Percentiles rank a stretch among this genome's conserved stretches.
These are phyloP conservation scores for Ceratobasidium sp. DNA, from an alignment of 1,284 basidiomycete genomes.

Conservation along the genomic window DNA sequence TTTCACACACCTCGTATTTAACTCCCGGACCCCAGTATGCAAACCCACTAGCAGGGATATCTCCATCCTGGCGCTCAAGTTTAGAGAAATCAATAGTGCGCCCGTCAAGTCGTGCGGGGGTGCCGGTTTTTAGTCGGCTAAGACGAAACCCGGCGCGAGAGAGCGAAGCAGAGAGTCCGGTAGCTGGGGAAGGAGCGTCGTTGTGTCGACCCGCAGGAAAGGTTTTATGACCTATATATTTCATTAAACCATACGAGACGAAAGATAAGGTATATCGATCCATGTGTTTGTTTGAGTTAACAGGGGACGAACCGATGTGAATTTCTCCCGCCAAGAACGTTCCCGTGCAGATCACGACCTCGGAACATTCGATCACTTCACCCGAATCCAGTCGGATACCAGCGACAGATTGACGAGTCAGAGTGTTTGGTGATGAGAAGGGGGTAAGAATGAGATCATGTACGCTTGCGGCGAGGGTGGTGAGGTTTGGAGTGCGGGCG, in stretches of 20 bases:
- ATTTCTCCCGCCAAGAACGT: constrained; percentile 92
- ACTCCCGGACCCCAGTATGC: constrained; percentile 57
- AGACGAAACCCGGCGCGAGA: constrained; percentile 82
- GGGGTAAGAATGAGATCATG: constrained; percentile 80
- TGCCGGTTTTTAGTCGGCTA: constrained; percentile 89
- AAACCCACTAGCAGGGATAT: constrained; percentile 72
- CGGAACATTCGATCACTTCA: constrained; percentile 80
- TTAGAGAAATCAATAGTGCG: constrained; percentile 76
- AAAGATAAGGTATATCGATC: background rate
- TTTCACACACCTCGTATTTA: constrained; percentile 19
- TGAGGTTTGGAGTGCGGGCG: constrained; percentile 74
- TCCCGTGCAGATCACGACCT: constrained; percentile 89
- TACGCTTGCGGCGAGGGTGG: constrained; percentile 79
- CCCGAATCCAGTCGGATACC: constrained; percentile 83
- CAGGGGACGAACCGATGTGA: constrained; percentile 75
- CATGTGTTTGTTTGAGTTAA: background rate
- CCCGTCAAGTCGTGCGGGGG: constrained; percentile 82
- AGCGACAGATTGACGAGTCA: constrained; percentile 59
- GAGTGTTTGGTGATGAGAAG: constrained; percentile 51
- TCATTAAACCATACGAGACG: background rate
- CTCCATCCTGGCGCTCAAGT: constrained; percentile 73
- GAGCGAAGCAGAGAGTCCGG: constrained; percentile 81
- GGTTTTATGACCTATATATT: constrained; percentile 73
- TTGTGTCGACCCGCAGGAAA: constrained; percentile 87
- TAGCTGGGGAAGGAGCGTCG: constrained; percentile 72